These are phyloP conservation scores for Cyberlindnera saturnus DNA, from an alignment of 805 yeast species.

Conservation along the genomic window DNA sequence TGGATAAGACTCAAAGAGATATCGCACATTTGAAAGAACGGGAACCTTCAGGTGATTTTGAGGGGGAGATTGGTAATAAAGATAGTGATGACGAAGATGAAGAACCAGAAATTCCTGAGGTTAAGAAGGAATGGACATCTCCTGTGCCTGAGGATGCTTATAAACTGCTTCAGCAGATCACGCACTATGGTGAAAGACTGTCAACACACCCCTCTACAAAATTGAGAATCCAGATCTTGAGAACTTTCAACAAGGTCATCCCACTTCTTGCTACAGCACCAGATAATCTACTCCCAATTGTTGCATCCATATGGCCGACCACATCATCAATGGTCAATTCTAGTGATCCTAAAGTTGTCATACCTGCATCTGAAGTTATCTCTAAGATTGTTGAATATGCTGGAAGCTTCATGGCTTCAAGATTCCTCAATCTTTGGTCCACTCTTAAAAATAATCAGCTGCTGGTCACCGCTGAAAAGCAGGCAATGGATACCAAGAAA, in stretches of 20 bases:
- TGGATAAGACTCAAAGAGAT: constrained; percentile 32
- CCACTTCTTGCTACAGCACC: constrained; percentile 50
- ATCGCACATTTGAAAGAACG: constrained; percentile 24
- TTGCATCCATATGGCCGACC: constrained; percentile 50
- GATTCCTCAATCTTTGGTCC: constrained; percentile 44
- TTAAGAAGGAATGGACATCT: constrained; percentile 51
- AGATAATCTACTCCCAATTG: constrained; percentile 39
- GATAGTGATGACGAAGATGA: constrained; percentile 27
- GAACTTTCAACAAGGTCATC: constrained; percentile 36
- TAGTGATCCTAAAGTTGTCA: constrained; percentile 24
- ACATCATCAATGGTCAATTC: constrained; percentile 19
- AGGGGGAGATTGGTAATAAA: constrained; percentile 27
- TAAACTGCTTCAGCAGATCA: constrained; percentile 50
- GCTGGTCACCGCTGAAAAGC: constrained; percentile 9
- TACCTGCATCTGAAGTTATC: constrained; percentile 25
- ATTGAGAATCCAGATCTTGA: constrained; percentile 51
- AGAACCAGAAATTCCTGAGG: constrained; percentile 21
- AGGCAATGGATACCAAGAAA: constrained; percentile 1
- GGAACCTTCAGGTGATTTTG: constrained; percentile 32
- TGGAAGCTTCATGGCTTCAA: constrained; percentile 41
- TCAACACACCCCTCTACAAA: constrained; percentile 60
- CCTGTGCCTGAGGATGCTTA: constrained; percentile 61
- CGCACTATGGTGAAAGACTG: constrained; percentile 62
- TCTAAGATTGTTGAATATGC: constrained; percentile 27
- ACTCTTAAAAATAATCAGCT: constrained; percentile 9